A percentile compares a stretch with the other conserved stretches of the same genome.
Conservation (phyloP, 2,329 filamentous ascomycete genomes). For the Rutstroemia sp. region DNA sequence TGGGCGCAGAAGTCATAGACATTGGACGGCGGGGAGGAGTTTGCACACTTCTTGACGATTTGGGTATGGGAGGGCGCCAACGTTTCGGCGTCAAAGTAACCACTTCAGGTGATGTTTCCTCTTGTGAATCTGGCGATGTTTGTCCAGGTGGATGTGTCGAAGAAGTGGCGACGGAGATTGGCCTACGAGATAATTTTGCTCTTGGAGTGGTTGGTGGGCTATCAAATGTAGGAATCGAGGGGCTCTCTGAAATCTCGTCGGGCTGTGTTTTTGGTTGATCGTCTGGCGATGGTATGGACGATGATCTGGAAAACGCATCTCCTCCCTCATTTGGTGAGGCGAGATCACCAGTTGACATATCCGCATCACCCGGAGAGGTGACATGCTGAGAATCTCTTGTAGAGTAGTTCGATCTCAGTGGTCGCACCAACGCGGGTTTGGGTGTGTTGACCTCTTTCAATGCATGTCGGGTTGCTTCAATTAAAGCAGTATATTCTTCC, state of each 20-base stretch:
- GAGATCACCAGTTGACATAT: not conserved
- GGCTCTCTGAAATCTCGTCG: not conserved
- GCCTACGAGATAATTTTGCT: not conserved
- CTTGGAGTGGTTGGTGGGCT: not conserved
- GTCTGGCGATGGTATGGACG: too few species aligned
- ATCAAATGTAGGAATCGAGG: not conserved
- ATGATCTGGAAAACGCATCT: too few species aligned
- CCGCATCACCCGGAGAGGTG: conserved; percentile 13
- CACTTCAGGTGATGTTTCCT: not conserved
- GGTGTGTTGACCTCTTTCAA: conserved; percentile 25
- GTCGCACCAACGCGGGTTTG: not conserved
- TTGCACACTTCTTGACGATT: not conserved
- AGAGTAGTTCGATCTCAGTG: too few species aligned
- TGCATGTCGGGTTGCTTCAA: conserved; percentile 26
- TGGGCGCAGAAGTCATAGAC: not conserved
- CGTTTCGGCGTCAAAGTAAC: not conserved
- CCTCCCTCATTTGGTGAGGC: too few species aligned
- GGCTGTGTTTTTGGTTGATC: too few species aligned
- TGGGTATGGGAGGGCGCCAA: not conserved
- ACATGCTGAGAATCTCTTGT: not conserved
- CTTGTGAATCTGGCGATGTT: not conserved
- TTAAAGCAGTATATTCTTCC: conserved; percentile 25
- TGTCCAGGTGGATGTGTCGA: not conserved
- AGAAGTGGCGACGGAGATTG: not conserved
- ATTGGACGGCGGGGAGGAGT: not conserved